Base-by-base conservation (phyloP, 441 rosid genomes). In the Populus trichocarpa region DNA sequence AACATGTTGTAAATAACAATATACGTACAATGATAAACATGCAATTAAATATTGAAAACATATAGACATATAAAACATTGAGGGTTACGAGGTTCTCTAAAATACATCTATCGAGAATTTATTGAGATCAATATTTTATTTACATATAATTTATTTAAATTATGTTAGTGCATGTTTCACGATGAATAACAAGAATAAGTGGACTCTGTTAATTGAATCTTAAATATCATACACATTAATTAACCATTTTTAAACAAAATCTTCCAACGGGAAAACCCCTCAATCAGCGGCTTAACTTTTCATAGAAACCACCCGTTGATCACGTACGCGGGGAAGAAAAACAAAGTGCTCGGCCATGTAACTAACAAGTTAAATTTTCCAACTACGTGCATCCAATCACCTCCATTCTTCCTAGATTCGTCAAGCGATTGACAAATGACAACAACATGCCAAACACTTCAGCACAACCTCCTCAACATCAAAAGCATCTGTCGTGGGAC, bases 261-360 rank as follows among this genome's bases (percentile, higher is more conserved):
- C 50, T 10, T 40, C 50, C 2, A 1, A 33, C 8, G 36, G 36
- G 1, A 33, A 40, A 40, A 40, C 6, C 35, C 80, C 80, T 76
- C 64, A 70, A 81, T 67, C 32, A 25, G 73, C 77, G 87, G 83
- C 81, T 46, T 5, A n/a, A 75, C 22, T 69, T 46, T 69, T 72
- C 68, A 26, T 11, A 20, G 0, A n/a, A 25, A 36, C 22, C 40
- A 35, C 3, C 77, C 72, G 28, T 72, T 26, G 66, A 75, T 61
- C 79, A 80, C 79, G 77, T 53, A 75, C 76, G 71, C 63, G 64
- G 50, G 14, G 28, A 26, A 50, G 65, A 46, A 59, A 26, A 28
- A 42, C 12, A 8, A 2, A 3, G 46, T 35, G 30, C 3, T 3
- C 16, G 13, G 26, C 57, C 57, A 4, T 46, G 57, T 14, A 13